phyloP scores from a whole-genome alignment of 371 early-diverging fungal species.

The Mucor plumbeus region DNA sequence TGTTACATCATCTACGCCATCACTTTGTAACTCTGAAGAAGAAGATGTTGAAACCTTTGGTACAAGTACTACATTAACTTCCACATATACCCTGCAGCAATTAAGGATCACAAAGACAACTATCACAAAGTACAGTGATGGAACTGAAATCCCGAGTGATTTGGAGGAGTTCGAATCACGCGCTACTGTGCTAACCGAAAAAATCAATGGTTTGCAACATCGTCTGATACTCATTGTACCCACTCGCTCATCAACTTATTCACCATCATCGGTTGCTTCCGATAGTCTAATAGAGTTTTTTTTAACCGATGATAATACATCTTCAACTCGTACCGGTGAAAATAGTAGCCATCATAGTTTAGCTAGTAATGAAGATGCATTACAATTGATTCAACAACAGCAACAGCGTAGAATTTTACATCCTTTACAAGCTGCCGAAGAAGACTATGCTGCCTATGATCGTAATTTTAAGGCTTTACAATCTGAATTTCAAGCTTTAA shows the following conservation, averaged over 20 bases:
- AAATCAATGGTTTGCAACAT: conserved; percentile 39
- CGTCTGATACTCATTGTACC: conserved; percentile 39
- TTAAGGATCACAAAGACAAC: conserved; percentile 45
- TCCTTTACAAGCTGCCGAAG: conserved; percentile 48
- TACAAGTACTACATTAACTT: conserved; percentile 30
- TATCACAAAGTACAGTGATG: conserved; percentile 22
- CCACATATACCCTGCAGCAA: conserved; percentile 45
- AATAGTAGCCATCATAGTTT: conserved; percentile 18
- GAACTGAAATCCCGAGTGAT: conserved; percentile 31
- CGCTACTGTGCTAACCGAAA: conserved; percentile 31
- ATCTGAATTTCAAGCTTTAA: conserved; percentile 35
- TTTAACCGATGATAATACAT: conserved; percentile 27
- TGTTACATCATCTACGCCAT: conserved; percentile 13
- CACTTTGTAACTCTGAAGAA: conserved; percentile 9
- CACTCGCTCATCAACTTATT: conserved; percentile 33
- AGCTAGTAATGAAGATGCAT: conserved; percentile 16
- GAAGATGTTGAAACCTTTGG: conserved; percentile 9
- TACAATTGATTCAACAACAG: conserved; percentile 11
- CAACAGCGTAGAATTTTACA: conserved; percentile 32
- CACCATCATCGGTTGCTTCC: conserved; percentile 22
- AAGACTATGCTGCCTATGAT: conserved; percentile 43
- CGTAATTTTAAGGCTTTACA: conserved; percentile 40
- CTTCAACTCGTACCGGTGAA: conserved; percentile 12
- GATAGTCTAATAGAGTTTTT: conserved; percentile 17
- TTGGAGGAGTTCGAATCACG: conserved; percentile 39